Conservation (phyloP, 129 eudicot species). For the Mikania micrantha region DNA sequence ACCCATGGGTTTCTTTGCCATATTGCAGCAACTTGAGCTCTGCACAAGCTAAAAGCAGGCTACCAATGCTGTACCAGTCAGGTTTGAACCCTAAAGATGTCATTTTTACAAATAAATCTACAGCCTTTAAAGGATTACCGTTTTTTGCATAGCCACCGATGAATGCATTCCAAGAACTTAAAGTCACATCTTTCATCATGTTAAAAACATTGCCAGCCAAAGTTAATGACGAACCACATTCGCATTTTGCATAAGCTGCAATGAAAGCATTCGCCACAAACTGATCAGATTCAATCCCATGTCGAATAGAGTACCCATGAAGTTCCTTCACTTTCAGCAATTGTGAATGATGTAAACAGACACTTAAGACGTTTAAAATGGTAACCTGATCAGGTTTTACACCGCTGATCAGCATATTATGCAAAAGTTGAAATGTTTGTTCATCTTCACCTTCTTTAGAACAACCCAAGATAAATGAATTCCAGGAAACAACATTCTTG, state of each 20-base stretch:
- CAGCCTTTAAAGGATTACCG: conserved; percentile 42
- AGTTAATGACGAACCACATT: conserved; percentile 27
- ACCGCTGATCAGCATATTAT: conserved; percentile 31
- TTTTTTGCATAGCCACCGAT: conserved; percentile 45
- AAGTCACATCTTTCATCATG: conserved; percentile 22
- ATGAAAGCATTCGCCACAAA: conserved; percentile 48
- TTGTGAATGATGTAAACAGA: conserved; percentile 28
- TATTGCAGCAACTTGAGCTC: conserved; percentile 25
- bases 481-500: conserved; percentile 66
- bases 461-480: conserved; percentile 52
- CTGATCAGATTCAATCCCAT: conserved; percentile 30
- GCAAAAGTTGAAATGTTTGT: conserved; percentile 35
- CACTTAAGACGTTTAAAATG: conserved; percentile 43
- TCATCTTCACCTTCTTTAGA: conserved; percentile 38
- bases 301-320: conserved; percentile 53
- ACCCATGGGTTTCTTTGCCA: conserved; percentile 52
- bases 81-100: conserved; percentile 36
- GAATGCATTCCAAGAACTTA: conserved; percentile 60
- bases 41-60: conserved; percentile 46
- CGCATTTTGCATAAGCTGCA: conserved; percentile 53
- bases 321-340: conserved; percentile 45
- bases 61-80: conserved; percentile 44
- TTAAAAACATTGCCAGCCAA: conserved; percentile 40
- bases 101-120: conserved; percentile 34
- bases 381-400: conserved; percentile 41